Percentiles rank a stretch among this genome's conserved stretches.
Conservation (phyloP, 179 eudicot genomes). For the Beta corolliflora region DNA sequence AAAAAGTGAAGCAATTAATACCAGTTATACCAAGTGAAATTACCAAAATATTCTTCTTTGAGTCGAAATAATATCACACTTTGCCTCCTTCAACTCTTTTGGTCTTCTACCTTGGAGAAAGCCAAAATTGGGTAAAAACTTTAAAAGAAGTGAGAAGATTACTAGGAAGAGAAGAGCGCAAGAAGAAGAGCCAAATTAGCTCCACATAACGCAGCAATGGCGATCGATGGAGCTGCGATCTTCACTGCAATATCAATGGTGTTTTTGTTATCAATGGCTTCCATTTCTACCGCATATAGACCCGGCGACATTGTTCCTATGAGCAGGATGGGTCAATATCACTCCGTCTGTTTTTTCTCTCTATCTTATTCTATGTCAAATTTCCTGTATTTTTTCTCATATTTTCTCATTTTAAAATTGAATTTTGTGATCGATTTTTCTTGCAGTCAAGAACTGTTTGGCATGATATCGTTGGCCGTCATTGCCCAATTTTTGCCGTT, state of each 20-base stretch:
- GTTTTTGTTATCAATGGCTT: constrained; percentile 18
- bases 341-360: constrained; percentile 47
- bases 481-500: constrained; percentile 89
- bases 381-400: background rate
- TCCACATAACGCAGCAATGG: background rate
- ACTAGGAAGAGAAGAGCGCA: too few species aligned
- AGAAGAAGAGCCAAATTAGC: background rate
- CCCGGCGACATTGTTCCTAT: constrained; percentile 93
- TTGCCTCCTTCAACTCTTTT: too few species aligned
- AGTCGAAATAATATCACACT: too few species aligned
- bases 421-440: background rate
- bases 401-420: background rate
- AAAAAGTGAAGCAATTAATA: too few species aligned
- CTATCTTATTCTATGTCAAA: background rate
- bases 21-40: too few species aligned
- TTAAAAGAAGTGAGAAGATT: too few species aligned
- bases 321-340: constrained; percentile 95
- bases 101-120: too few species aligned
- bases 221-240: background rate
- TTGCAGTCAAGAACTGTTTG: constrained; percentile 83
- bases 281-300: constrained; percentile 58
- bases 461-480: constrained; percentile 94
- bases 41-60: too few species aligned
- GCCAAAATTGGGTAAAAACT: too few species aligned
- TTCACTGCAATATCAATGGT: constrained; percentile 15